Percentiles rank a stretch among this genome's conserved stretches.
Conservation (phyloP, 495 filamentous ascomycete genomes). For the Letharia columbiana region DNA sequence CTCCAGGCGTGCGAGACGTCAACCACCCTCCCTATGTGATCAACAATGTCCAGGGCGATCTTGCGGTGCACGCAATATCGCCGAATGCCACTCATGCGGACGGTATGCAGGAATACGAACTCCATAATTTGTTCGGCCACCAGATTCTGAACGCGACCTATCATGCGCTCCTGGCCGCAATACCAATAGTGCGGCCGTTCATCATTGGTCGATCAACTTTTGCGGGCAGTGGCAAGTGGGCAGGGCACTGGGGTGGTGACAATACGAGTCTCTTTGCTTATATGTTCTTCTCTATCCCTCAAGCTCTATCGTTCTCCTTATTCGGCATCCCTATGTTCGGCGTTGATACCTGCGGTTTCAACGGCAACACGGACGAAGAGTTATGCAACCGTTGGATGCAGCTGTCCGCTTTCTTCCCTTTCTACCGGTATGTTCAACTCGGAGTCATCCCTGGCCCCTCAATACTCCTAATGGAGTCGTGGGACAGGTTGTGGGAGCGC, state of each 20-base stretch:
- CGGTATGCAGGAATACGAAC: conserved; percentile 67
- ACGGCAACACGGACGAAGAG: conserved; percentile 60
- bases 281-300: conserved; percentile 73
- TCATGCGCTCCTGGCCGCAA: conserved; percentile 55
- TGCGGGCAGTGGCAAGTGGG: conserved; percentile 68
- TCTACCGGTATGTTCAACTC: conserved; percentile 44
- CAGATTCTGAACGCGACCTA: conserved; percentile 76
- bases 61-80: conserved; percentile 63
- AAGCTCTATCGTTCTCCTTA: conserved; percentile 69
- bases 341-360: conserved; percentile 74
- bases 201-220: conserved; percentile 82
- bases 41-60: conserved; percentile 69
- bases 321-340: conserved; percentile 89
- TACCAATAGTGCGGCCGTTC: conserved; percentile 64
- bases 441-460: not conserved
- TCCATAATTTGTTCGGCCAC: conserved; percentile 70
- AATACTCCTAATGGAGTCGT: not conserved
- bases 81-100: conserved; percentile 73
- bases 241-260: conserved; percentile 85
- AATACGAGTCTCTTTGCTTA: conserved; percentile 60
- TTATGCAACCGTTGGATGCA: conserved; percentile 86
- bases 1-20: conserved; percentile 61
- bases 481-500: not conserved
- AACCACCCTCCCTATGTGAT: conserved; percentile 76
- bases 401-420: conserved; percentile 76